Evolutionary conservation across 2,329 filamentous ascomycete genomes (phyloP).

Genomic region (Trichoderma simmonsii): DNA sequence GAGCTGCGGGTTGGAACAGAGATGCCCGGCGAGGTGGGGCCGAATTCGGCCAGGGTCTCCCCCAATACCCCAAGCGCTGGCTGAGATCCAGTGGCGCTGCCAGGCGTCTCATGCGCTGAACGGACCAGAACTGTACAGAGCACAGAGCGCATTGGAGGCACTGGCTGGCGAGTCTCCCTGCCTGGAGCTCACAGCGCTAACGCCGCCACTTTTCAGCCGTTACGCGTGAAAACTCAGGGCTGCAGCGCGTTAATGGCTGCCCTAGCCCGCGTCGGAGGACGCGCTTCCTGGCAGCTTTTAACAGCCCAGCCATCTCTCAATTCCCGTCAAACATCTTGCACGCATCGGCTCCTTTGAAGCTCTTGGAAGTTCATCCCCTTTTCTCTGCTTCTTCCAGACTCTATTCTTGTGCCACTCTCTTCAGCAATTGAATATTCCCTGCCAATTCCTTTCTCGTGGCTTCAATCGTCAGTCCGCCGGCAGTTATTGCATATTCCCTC

Average conservation of each 20-base stretch:
- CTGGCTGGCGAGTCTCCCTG: neutral
- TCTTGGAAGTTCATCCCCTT: neutral
- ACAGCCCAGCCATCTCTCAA: neutral
- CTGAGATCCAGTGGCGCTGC: constrained; percentile 4
- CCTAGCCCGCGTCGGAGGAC: constrained; percentile 10
- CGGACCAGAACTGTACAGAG: neutral
- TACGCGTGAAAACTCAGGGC: constrained; percentile 1
- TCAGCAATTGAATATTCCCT: neutral
- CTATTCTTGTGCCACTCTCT: neutral
- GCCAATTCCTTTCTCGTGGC: neutral
- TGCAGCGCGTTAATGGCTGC: constrained; percentile 19
- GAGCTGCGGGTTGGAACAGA: neutral
- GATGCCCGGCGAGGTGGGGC: constrained; percentile 1
- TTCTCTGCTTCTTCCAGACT: neutral
- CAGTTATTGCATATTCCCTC: constrained; percentile 16
- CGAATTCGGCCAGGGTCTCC: constrained; percentile 1
- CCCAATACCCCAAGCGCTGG: neutral
- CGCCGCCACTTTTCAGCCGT: constrained; percentile 13
- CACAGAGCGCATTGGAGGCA: neutral
- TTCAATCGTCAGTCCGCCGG: neutral
- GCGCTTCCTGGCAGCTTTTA: constrained; percentile 8
- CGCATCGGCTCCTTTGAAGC: neutral
- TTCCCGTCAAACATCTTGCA: neutral
- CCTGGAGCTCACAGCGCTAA: constrained; percentile 10
- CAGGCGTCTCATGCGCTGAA: neutral